Evolutionary conservation across 2,329 filamentous ascomycete genomes (phyloP), one percentile per base, ranked within the genome.

Genomic region (Trichoderma hamatum): DNA sequence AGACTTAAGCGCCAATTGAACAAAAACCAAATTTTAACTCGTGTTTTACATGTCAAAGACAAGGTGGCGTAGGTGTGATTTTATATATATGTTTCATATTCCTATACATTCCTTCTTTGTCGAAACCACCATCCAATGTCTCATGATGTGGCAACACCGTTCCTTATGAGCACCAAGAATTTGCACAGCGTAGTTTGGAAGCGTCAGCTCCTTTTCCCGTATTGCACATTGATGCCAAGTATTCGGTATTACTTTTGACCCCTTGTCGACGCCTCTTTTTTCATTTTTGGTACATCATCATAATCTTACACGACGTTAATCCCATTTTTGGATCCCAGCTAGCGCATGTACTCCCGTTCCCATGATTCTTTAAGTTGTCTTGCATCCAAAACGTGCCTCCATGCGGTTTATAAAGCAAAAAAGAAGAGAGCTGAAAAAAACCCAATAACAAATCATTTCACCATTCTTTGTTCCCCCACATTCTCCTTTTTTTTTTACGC

Each of bases 401-500:
- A 28, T 9, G 14, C 39, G 28, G 49, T 16, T n/a, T 9, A 43
- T 43, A 43, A 43, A n/a, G 39, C 39, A 43, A n/a, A 19, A 34
- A 51, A 34, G 7, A 46, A 60, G 14, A 55, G 10, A 26, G 7
- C 5, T 14, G 30, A 56, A 26, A 55, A 54, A 46, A 55, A 24
- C 10, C 7, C 19, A 43, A 43, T 19, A 19, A n/a, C 39, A n/a
- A n/a, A 14, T 19, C 30, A 46, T 46, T 21, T 19, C 5, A 30
- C 30, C 30, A 30, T 55, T 30, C 16, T 49, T n/a, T 7, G n/a
- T 34, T 74, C 72, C 14, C 16, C 36, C 39, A 19, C 16, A 19
- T 7, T 39, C 16, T n/a, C 26, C 3, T 52, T 36, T n/a, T 36
- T 13, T 10, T n/a, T 34, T 74, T 72, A 80, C 39, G 74, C 76